Evolutionary conservation across 192 early-diverging fungal species (phyloP).

Genomic region (Nowakowskiella sp.): DNA sequence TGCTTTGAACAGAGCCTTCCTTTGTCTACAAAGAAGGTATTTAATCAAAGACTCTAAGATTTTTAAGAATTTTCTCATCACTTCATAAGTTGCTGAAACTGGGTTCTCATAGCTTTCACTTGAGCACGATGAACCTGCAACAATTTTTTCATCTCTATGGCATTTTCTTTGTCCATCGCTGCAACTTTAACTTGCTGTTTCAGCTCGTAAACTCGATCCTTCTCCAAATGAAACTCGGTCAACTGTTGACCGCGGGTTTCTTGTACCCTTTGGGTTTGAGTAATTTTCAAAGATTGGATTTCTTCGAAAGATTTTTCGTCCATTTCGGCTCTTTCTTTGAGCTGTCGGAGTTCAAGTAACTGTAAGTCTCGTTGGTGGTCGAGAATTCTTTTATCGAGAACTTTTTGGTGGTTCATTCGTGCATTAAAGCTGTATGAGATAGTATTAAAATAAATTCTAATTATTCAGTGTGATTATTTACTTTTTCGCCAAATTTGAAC

Average conservation of each 20-base stretch:
- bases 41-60: too few species aligned
- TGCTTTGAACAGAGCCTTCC: too few species aligned
- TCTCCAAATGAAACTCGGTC: constrained; percentile 21
- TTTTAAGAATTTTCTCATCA: too few species aligned
- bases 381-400: constrained; percentile 17
- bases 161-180: constrained; percentile 4
- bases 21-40: too few species aligned
- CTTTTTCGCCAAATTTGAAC: too few species aligned
- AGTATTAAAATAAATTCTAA: too few species aligned
- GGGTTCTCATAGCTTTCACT: too few species aligned
- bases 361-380: constrained; percentile 35
- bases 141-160: constrained; percentile 7
- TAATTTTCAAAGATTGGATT: neutral
- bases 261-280: constrained; percentile 7
- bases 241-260: constrained; percentile 16
- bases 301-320: constrained; percentile 20
- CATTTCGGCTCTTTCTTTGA: constrained; percentile 26
- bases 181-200: constrained; percentile 9
- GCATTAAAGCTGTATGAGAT: too few species aligned
- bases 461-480: too few species aligned
- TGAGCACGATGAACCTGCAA: constrained; percentile 7
- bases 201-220: constrained; percentile 10
- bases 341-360: constrained; percentile 27
- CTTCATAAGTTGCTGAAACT: too few species aligned
- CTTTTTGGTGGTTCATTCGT: too few species aligned